phyloP scores from a whole-genome alignment of 1,139 yeast genomes.

The Fermentozyma sake region DNA sequence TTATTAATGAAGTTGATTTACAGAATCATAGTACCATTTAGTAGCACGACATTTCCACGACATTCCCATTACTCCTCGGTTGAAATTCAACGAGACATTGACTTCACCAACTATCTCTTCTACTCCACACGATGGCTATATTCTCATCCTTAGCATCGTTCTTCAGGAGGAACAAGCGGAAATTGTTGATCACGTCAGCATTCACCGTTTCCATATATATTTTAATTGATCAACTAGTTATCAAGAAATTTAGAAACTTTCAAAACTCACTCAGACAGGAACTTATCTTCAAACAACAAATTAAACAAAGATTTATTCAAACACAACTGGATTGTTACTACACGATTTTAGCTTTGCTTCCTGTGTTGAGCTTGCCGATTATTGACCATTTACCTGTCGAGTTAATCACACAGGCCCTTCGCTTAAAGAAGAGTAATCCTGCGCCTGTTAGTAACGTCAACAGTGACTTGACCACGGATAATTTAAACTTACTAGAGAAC shows the following conservation, averaged over 20 bases:
- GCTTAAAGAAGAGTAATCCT: conserved; percentile 45
- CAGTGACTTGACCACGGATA: conserved; percentile 34
- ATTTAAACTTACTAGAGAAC: conserved; percentile 32
- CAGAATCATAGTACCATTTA: too few relatives aligned
- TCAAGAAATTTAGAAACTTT: conserved; percentile 55
- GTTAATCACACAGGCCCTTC: conserved; percentile 64
- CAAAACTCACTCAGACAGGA: conserved; percentile 71
- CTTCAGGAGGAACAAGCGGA: conserved; percentile 58
- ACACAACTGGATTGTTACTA: conserved; percentile 88
- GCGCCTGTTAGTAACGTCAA: conserved; percentile 8
- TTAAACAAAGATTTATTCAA: conserved; percentile 64
- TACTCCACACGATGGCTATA: conserved; percentile 33
- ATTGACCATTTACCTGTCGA: conserved; percentile 67
- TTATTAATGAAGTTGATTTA: too few relatives aligned
- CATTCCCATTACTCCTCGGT: conserved; percentile 3
- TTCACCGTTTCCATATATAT: conserved; percentile 55
- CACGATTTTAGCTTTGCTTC: conserved; percentile 79
- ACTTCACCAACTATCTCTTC: not conserved
- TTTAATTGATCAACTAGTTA: conserved; percentile 54
- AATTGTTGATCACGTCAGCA: conserved; percentile 55
- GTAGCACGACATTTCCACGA: not conserved
- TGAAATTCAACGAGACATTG: conserved; percentile 1
- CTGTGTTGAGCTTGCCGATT: conserved; percentile 67
- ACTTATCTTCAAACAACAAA: conserved; percentile 75
- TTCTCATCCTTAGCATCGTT: conserved; percentile 55